Conservation (phyloP, 768 basidiomycete species). For the Boletus patriciae region DNA sequence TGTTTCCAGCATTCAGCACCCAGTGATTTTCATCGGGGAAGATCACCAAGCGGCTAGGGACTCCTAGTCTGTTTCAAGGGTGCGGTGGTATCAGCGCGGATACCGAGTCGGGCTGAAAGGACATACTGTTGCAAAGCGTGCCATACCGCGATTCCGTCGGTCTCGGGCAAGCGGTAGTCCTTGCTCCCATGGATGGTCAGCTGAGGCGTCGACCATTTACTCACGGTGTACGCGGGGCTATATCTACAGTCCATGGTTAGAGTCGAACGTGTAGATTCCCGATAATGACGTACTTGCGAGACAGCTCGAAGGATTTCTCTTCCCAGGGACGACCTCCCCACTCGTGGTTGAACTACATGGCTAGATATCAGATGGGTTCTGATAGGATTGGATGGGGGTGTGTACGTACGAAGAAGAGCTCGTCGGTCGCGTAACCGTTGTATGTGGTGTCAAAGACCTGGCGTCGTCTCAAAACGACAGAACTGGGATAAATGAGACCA, state of each 20-base stretch:
- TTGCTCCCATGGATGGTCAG: slow-evolving; percentile 84
- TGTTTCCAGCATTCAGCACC: slow-evolving; percentile 81
- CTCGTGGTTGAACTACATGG: slow-evolving; percentile 74
- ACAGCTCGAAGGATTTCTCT: slow-evolving; percentile 48
- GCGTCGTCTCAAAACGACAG: neutral
- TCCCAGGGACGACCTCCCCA: slow-evolving; percentile 87
- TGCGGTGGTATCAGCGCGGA: neutral
- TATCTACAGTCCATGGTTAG: slow-evolving; percentile 40
- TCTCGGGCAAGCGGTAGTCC: slow-evolving; percentile 85
- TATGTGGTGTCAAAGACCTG: slow-evolving; percentile 76
- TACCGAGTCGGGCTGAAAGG: neutral
- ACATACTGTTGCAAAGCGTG: slow-evolving; percentile 79
- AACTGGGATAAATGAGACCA: slow-evolving; percentile 14
- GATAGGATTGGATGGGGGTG: neutral
- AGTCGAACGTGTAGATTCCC: neutral
- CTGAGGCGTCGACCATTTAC: slow-evolving; percentile 85
- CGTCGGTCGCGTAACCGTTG: slow-evolving; percentile 88
- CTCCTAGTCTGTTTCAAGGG: slow-evolving; percentile 49
- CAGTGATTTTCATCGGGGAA: slow-evolving; percentile 95
- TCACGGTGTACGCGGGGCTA: slow-evolving; percentile 79
- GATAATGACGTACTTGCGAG: slow-evolving; percentile 48
- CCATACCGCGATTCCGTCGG: slow-evolving; percentile 81
- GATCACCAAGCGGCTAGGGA: slow-evolving; percentile 75
- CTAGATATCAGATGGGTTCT: neutral
- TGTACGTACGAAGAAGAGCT: slow-evolving; percentile 78